A percentile compares a stretch with the other conserved stretches of the same genome.
Conservation (phyloP, 345 rosid genomes). For the Conringia planisiliqua region DNA sequence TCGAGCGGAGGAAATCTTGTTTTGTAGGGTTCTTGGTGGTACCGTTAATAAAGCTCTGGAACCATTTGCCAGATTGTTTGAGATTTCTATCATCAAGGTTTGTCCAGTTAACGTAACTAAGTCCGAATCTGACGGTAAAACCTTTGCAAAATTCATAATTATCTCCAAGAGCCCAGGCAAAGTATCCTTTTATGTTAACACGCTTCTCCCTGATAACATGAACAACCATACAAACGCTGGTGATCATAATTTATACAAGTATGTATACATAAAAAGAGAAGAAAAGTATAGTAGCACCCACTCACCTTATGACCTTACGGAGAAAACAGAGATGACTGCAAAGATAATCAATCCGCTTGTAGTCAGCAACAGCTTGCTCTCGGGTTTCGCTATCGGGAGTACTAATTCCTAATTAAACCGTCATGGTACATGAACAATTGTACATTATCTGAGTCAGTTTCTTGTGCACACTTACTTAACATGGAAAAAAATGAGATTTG, state of each 20-base stretch:
- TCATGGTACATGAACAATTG: not conserved
- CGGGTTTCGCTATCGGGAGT: not conserved
- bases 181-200: conserved; percentile 18
- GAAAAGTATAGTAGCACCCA: not conserved
- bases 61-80: conserved; percentile 18
- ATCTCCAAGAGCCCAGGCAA: conserved; percentile 22
- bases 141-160: conserved; percentile 8
- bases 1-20: not conserved
- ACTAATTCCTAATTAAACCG: not conserved
- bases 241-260: not conserved
- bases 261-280: not conserved
- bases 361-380: not conserved
- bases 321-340: conserved; percentile 27
- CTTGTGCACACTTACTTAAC: not conserved
- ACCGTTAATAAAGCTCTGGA: not conserved
- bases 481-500: not conserved
- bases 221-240: not conserved
- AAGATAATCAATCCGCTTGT: conserved; percentile 9
- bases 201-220: not conserved
- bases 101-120: not conserved
- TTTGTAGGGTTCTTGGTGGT: not conserved
- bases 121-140: not conserved
- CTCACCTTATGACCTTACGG: conserved; percentile 19
- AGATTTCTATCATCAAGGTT: conserved; percentile 11
- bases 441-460: not conserved